phyloP scores from a whole-genome alignment of 805 yeast species.

The Lachancea cidri region DNA sequence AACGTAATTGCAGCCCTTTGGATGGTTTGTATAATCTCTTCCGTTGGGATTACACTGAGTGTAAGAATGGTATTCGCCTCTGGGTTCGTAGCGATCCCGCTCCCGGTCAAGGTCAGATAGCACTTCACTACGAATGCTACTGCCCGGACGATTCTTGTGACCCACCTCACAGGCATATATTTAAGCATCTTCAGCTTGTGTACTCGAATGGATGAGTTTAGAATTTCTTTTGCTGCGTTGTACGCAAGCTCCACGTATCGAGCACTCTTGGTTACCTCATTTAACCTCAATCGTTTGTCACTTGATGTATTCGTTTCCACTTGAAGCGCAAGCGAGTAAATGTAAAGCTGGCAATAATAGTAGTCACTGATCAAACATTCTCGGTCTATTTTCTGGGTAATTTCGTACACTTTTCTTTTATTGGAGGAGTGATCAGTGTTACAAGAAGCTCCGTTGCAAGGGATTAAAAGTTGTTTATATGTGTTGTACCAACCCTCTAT shows the following conservation, averaged over 20 bases:
- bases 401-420: conserved; percentile 30
- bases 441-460: conserved; percentile 34
- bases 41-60: conserved; percentile 60
- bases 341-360: conserved; percentile 77
- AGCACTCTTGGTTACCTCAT: conserved; percentile 68
- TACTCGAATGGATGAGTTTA: conserved; percentile 65
- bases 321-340: conserved; percentile 73
- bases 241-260: conserved; percentile 78
- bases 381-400: conserved; percentile 44
- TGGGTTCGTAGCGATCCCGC: conserved; percentile 30
- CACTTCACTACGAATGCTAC: conserved; percentile 89
- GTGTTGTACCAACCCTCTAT: conserved; percentile 73
- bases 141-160: conserved; percentile 76
- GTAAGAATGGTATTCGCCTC: conserved; percentile 46
- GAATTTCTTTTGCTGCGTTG: conserved; percentile 74
- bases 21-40: conserved; percentile 62
- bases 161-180: conserved; percentile 92
- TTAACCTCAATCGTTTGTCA: conserved; percentile 43
- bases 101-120: conserved; percentile 53
- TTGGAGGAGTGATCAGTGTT: conserved; percentile 22
- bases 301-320: conserved; percentile 37
- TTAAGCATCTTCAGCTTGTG: conserved; percentile 58
- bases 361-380: conserved; percentile 78
- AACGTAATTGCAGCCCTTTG: conserved; percentile 68
- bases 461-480: conserved; percentile 50